phyloP scores from a whole-genome alignment of 1,284 basidiomycete genomes.

The Sutorius eximius region DNA sequence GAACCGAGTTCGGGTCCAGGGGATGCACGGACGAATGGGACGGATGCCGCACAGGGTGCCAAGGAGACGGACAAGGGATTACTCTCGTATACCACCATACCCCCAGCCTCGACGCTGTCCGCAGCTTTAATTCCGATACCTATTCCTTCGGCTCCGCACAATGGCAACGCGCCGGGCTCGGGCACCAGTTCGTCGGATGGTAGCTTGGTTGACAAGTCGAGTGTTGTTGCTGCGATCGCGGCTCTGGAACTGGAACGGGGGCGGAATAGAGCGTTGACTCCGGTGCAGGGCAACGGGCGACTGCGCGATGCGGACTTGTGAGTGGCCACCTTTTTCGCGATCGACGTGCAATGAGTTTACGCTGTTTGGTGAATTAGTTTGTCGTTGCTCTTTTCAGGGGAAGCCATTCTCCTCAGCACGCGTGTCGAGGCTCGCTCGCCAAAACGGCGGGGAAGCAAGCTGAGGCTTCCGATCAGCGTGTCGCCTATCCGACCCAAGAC shows the following conservation, averaged over 20 bases:
- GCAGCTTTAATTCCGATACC: conserved; percentile 27
- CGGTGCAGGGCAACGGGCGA: conserved; percentile 51
- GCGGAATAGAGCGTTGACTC: conserved; percentile 53
- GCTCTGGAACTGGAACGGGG: conserved; percentile 39
- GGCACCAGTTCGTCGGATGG: conserved; percentile 51
- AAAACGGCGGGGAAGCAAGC: conserved; percentile 57
- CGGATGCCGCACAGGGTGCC: conserved; percentile 3
- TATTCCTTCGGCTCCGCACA: conserved; percentile 24
- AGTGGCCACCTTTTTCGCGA: conserved; percentile 9
- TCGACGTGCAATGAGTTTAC: neutral
- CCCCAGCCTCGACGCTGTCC: conserved; percentile 3
- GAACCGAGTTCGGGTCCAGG: neutral
- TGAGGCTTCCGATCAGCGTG: conserved; percentile 55
- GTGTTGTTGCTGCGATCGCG: conserved; percentile 33
- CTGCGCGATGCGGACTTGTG: conserved; percentile 45
- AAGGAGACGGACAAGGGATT: conserved; percentile 10
- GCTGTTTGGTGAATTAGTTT: conserved; percentile 33
- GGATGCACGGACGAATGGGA: neutral
- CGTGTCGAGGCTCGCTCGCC: conserved; percentile 54
- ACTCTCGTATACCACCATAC: conserved; percentile 1
- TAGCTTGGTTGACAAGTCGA: conserved; percentile 44
- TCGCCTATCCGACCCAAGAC: conserved; percentile 50
- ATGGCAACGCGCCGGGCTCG: conserved; percentile 28
- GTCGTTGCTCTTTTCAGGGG: conserved; percentile 44
- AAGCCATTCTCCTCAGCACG: conserved; percentile 51